Conservation (phyloP, 345 rosid genomes). For the Syzygium aqueum region DNA sequence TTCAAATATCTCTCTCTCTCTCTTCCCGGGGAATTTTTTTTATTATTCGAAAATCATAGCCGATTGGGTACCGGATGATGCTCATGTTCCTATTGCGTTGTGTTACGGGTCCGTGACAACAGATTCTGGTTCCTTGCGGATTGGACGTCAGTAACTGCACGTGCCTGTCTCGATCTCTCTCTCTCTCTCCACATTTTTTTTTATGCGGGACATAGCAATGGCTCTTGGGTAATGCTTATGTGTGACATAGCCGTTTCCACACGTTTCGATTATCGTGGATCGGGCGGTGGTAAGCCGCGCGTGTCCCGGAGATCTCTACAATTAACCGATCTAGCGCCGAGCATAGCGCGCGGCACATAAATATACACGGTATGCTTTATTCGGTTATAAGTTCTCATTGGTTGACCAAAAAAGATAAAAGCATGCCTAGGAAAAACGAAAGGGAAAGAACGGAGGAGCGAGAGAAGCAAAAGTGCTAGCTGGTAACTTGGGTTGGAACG, state of each 20-base stretch:
- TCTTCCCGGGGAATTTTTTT: neutral
- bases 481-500: neutral
- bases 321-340: neutral
- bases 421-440: neutral
- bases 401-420: neutral
- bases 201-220: neutral
- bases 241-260: neutral
- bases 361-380: neutral
- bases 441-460: neutral
- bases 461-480: neutral
- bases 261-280: neutral
- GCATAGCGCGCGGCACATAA: neutral
- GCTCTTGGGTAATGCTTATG: neutral
- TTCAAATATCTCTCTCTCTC: neutral
- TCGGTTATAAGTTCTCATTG: neutral
- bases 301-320: neutral
- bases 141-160: neutral
- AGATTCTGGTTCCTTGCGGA: neutral
- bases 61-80: neutral
- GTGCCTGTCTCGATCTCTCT: neutral
- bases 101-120: accelerated
- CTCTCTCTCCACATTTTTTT: neutral
- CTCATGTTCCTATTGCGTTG: neutral
- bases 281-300: accelerated
- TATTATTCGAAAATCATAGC: neutral